Base-by-base conservation (phyloP, 2,329 filamentous ascomycete genomes). In the Claviceps pazoutovae region DNA sequence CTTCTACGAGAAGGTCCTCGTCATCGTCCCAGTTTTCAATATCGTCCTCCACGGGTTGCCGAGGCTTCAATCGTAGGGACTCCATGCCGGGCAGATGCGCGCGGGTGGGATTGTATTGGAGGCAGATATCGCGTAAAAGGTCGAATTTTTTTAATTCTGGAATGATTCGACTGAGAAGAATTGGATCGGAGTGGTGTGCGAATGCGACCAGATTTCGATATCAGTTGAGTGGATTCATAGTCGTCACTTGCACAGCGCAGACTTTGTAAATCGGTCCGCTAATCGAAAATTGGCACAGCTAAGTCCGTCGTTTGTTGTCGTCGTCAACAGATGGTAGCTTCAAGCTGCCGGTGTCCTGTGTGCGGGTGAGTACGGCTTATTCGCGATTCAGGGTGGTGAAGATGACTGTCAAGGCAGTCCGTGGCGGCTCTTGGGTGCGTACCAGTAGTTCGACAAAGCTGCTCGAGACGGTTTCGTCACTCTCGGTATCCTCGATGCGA, bases 1-100 rank as follows among this genome's bases (percentile, higher is more conserved):
- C 76, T 19, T 85, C 83, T 60, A 86, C 80, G 58, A 83, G 71
- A 23, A 51, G 52, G 61, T 88, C 83, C 66, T 86, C 82, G 59
- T 86, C 84, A 62, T 90, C 82, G 62, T 90, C 85, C 80, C 86
- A 93, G 66, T 79, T 83, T 67, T 91, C 87, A 57, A 90, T 75
- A 17, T 73, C 70, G 54, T 80, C 77, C 64, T 78, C 74, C 59
- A 78, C 75, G 47, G 79, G 71, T 55, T 70, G 70, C 51, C 75
- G 69, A 43, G 70, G 68, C 63, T 78, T 79, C 42, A 79, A 66
- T 58, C 72, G 73, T 61, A 79, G 62, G 44, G 74, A 67, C 49
- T 79, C 78, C 74, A 84, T 82, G 54, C 59, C 60, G 55, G 54
- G 50, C 52, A 43, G 51, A 51, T 47, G 34, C 30, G 54, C 48